Conservation (phyloP, 768 basidiomycete genomes). For the Crepidotus variabilis region DNA sequence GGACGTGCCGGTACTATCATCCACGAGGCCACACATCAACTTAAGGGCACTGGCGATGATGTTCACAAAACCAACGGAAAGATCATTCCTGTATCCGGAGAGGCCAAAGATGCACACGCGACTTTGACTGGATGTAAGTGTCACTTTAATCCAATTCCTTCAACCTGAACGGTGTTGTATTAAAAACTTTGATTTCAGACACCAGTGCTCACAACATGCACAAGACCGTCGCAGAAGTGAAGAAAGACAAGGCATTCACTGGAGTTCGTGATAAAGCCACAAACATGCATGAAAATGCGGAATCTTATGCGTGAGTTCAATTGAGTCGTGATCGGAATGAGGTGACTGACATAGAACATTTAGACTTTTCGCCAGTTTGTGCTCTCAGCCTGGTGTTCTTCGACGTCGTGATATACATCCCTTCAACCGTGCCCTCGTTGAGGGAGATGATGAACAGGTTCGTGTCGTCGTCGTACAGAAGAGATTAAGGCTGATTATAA, state of each 20-base stretch:
- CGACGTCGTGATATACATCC: conserved; percentile 3
- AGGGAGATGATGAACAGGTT: conserved; percentile 5
- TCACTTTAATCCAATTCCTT: background rate
- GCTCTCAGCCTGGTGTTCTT: conserved; percentile 3
- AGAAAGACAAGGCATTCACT: background rate
- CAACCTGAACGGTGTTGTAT: background rate
- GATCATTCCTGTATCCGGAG: background rate
- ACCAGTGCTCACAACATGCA: background rate
- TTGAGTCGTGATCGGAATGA: background rate
- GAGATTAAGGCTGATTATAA: background rate
- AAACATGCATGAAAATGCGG: conserved; percentile 5
- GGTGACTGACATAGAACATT: background rate
- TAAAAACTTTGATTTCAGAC: background rate
- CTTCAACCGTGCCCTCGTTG: conserved; percentile 4
- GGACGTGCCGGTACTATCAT: conserved; percentile 3
- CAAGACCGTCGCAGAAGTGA: background rate
- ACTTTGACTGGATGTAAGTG: background rate
- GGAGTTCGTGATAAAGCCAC: background rate
- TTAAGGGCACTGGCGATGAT: conserved; percentile 3
- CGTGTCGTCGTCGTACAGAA: background rate
- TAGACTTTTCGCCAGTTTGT: conserved; percentile 4
- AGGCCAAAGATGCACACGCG: background rate
- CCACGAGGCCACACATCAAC: conserved; percentile 7
- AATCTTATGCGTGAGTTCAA: conserved; percentile 2
- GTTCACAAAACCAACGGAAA: background rate